Base-by-base conservation (phyloP, 1,284 basidiomycete species). In the Trichosporon coremiiforme region DNA sequence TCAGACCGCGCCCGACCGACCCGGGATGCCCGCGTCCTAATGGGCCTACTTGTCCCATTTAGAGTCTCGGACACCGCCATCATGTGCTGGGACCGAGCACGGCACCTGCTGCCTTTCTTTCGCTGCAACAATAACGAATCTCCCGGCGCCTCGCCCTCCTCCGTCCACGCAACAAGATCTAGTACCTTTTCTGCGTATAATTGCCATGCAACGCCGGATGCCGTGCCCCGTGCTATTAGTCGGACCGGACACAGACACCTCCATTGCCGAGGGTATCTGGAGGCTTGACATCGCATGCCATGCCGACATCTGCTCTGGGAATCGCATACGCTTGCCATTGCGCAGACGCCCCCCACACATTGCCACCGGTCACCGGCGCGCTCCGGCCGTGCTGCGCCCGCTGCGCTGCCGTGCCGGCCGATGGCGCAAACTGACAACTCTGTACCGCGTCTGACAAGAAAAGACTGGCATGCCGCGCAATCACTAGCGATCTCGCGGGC, bases 211-310 rank as follows among this genome's bases (percentile, higher is more conserved):
- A 20, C 5, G 7, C 50, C 7, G 9, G 20, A 53, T 25, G 22
- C 50, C 7, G 50, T 17, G 4, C 5, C 25, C 47, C 4, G 20
- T 50, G 17, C 15, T 45, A 45, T 25, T 53, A 25, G 50, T 53
- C 50, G 50, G 50, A 53, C 22, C 50, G 50, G 25, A 25, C 20
- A 53, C 9, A 20, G 20, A 8, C 20, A 9, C 50, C 10, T 13
- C 36, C 36, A 12, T 53, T 53, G 10, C 50, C 50, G 50, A 53
- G 50, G 50, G 50, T 53, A 53, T 53, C 50, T 53, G 50, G 17
- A 25, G 20, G 10, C 36, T 10, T 12, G 9, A 38, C 36, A 38
- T 38, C 20, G 50, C 41, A 53, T 50, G 9, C 47, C 47, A 22
- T 53, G 50, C 50, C 50, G 50, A 53, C 20, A 25, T 4, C 20